Conservation (phyloP, 2,329 filamentous ascomycete genomes). For the Diaporthe sp. region DNA sequence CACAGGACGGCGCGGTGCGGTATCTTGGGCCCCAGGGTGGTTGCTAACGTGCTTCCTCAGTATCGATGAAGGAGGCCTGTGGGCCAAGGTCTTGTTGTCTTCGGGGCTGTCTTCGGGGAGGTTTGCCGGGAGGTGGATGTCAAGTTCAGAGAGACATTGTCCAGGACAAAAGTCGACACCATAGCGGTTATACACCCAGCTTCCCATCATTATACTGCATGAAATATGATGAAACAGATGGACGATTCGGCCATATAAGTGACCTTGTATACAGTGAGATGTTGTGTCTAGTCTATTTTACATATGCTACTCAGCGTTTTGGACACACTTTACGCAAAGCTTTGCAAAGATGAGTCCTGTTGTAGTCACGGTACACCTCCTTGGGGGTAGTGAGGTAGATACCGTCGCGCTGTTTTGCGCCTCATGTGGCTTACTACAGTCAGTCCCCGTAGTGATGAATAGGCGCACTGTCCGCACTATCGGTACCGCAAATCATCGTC, state of each 20-base stretch:
- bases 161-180: neutral
- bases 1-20: neutral
- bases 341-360: neutral
- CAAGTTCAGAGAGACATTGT: neutral
- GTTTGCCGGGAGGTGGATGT: neutral
- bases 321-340: too few species aligned
- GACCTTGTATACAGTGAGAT: conserved; percentile 20
- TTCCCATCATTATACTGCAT: neutral
- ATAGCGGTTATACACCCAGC: neutral
- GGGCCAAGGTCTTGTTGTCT: neutral
- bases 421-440: neutral
- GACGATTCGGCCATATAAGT: neutral
- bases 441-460: neutral
- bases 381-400: too few species aligned
- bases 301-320: neutral
- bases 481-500: neutral
- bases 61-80: conserved; percentile 23
- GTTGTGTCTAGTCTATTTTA: conserved; percentile 31
- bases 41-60: neutral
- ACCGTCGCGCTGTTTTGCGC: neutral
- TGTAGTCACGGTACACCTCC: neutral
- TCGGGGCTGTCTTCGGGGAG: neutral
- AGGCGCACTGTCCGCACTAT: neutral
- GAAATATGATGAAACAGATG: neutral
- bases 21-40: neutral